Evolutionary conservation across 1,284 basidiomycete genomes (phyloP).

Genomic region (Volvariella volvacea): DNA sequence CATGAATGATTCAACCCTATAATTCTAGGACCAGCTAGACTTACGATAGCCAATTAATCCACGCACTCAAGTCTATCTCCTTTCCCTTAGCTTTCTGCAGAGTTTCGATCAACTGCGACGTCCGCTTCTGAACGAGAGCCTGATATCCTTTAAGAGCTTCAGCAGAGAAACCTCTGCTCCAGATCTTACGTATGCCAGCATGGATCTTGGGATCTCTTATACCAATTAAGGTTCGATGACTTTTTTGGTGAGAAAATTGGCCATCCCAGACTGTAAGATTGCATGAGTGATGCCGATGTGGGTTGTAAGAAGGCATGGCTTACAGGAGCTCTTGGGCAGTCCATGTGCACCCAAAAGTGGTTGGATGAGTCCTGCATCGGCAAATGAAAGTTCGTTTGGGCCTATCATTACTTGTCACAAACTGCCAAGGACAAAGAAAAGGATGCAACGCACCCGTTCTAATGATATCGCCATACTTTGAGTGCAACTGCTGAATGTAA

Average conservation of each 20-base stretch:
- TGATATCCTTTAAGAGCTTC: constrained; percentile 44
- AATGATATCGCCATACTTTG: constrained; percentile 31
- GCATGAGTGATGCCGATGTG: neutral
- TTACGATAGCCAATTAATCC: constrained; percentile 48
- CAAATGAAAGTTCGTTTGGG: constrained; percentile 31
- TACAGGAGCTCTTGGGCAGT: constrained; percentile 31
- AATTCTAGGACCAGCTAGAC: constrained; percentile 15
- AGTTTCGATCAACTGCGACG: constrained; percentile 29
- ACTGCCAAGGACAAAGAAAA: too few species aligned
- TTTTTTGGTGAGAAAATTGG: constrained; percentile 13
- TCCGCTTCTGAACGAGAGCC: constrained; percentile 30
- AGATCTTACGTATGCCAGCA: constrained; percentile 39
- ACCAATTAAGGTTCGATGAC: constrained; percentile 15
- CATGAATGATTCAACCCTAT: neutral
- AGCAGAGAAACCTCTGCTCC: constrained; percentile 44
- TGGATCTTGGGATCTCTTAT: constrained; percentile 30
- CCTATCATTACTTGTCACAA: constrained; percentile 17
- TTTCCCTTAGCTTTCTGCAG: constrained; percentile 17
- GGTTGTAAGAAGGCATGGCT: too few species aligned
- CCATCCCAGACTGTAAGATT: constrained; percentile 17
- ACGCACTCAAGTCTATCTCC: constrained; percentile 33
- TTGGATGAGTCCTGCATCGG: constrained; percentile 20
- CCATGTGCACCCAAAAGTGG: constrained; percentile 25
- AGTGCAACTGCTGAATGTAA: constrained; percentile 25
- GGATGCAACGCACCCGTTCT: constrained; percentile 31